Evolutionary conservation across 1,284 basidiomycete species (phyloP).

Genomic region (Trichosporon sp.): DNA sequence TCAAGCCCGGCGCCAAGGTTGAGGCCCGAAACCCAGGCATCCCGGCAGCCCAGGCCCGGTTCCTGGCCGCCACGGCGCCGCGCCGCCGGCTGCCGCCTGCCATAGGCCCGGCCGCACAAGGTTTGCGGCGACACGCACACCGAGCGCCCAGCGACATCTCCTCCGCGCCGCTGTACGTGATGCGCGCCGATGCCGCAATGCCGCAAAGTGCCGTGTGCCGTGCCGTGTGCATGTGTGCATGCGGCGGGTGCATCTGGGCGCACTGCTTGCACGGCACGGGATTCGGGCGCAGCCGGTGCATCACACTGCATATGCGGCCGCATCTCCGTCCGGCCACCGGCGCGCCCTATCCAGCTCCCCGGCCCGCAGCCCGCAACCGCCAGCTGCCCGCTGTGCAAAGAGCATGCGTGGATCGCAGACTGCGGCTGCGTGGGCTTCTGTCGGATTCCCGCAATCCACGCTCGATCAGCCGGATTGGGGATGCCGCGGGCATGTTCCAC

Average conservation of each 20-base stretch:
- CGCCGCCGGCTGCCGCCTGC: too few relatives aligned
- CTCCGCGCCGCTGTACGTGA: too few relatives aligned
- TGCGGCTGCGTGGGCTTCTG: not conserved
- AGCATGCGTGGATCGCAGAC: too few relatives aligned
- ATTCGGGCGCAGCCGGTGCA: too few relatives aligned
- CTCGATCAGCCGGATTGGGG: too few relatives aligned
- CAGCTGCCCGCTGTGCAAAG: too few relatives aligned
- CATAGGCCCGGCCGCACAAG: not conserved
- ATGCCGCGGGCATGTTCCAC: too few relatives aligned
- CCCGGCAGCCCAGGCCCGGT: not conserved
- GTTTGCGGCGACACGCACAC: not conserved
- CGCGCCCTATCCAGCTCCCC: not conserved
- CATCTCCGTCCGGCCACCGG: not conserved
- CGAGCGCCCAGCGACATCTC: not conserved
- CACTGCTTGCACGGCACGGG: not conserved
- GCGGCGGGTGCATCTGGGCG: not conserved
- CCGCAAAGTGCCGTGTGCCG: too few relatives aligned
- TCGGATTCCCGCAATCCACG: not conserved
- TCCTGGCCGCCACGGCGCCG: not conserved
- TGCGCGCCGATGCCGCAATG: too few relatives aligned
- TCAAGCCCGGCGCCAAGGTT: not conserved
- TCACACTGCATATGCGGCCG: too few relatives aligned
- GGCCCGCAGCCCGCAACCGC: too few relatives aligned
- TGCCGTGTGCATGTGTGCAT: not conserved
- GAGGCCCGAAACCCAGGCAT: not conserved